Conservation (phyloP, 2,329 filamentous ascomycete species). For the Zymoseptoria passerinii region DNA sequence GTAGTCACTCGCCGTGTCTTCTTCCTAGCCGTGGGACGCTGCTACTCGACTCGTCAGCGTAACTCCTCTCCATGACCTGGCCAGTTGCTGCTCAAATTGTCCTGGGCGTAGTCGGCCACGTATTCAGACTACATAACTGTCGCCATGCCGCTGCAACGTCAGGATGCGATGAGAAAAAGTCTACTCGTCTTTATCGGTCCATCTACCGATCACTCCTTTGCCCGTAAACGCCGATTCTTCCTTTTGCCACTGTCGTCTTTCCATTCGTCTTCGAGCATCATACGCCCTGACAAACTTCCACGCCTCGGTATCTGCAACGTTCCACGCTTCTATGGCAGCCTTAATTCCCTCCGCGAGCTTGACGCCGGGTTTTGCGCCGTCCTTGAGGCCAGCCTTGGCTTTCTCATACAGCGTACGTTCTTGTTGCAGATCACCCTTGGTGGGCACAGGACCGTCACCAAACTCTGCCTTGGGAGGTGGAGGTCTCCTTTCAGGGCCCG, state of each 20-base stretch:
- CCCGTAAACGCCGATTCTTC: constrained; percentile 58
- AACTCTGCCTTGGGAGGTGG: constrained; percentile 38
- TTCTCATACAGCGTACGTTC: constrained; percentile 49
- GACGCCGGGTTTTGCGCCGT: constrained; percentile 5
- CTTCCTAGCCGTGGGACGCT: background rate
- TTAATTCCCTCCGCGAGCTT: constrained; percentile 25
- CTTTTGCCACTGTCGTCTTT: constrained; percentile 61
- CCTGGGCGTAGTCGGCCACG: background rate
- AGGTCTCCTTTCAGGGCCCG: constrained; percentile 49
- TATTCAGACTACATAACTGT: background rate
- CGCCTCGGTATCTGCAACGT: constrained; percentile 64
- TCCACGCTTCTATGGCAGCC: constrained; percentile 43
- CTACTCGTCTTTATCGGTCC: constrained; percentile 22
- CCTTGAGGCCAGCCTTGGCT: constrained; percentile 17
- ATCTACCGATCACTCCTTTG: constrained; percentile 38
- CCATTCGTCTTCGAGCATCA: constrained; percentile 52
- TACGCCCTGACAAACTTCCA: constrained; percentile 69
- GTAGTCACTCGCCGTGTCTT: background rate
- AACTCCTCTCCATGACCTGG: background rate
- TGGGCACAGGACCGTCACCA: constrained; percentile 45
- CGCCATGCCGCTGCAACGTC: background rate
- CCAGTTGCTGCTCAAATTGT: background rate
- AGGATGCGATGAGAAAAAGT: background rate
- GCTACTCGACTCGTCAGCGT: background rate
- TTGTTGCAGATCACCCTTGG: constrained; percentile 44